Base-by-base conservation (phyloP, 805 yeast species). In the Yarrowia sp. region DNA sequence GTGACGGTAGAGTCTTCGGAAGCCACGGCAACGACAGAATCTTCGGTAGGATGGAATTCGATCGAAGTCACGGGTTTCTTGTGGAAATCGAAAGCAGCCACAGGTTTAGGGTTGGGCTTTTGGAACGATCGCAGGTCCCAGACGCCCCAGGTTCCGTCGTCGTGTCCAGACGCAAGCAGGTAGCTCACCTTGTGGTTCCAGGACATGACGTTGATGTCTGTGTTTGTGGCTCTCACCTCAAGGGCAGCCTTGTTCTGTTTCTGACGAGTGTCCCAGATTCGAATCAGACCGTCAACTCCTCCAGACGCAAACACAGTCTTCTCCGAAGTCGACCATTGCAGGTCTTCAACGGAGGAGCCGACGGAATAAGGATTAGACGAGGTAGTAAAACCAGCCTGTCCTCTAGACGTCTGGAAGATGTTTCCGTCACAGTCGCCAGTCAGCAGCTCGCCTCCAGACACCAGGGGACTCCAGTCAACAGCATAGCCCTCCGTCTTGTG, bases 401-500 rank as follows among this genome's bases (percentile, higher is more conserved):
- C 90, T 77, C 97, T 86, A 67, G 86, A 83, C 8, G 98, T 92
- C 68, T 89, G 81, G 78, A 85, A 90, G 49, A 94, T 85, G 75
- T 94, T 83, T 65, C 99, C 99, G 22, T 89, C 81, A 72, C 91
- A 82, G 77, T 95, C 99, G 74, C 99, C 99, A 3, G 96, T 86
- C 69, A 95, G 82, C 71, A 95, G 81, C 1, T 92, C 84, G 26
- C 98, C 98, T 3, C 91, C 86, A 72, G 84, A 84, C 70, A 87
- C 85, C 72, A 89, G 80, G 52, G 98, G 97, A 0, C 97, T 91
- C 99, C 99, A 95, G 79, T 94, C 99, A 55, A 95, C 78, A 15
- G 97, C 99, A 75, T 92, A 95, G 43, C 99, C 98, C 81, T 95
- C 99, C n/a, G 91, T 97, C 32, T 98, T 98, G 77, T 95, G 99